These are phyloP conservation scores for Trichoderma asperellum DNA, from an alignment of 2,329 filamentous ascomycete species.

Conservation along the genomic window DNA sequence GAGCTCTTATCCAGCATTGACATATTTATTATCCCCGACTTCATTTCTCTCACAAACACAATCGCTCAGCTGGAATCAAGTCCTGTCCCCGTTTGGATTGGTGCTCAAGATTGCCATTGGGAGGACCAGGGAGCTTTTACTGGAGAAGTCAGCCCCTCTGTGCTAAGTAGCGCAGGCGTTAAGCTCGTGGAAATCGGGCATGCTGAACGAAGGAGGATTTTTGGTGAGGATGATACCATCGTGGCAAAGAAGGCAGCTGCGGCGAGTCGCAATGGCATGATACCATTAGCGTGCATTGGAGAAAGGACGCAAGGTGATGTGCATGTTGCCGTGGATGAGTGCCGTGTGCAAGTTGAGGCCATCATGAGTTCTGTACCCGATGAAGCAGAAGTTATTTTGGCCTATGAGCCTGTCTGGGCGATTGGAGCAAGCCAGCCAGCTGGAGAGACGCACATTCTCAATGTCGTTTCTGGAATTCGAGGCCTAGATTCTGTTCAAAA, in stretches of 20 bases:
- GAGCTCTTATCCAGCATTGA: slow-evolving; percentile 58
- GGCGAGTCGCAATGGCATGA: slow-evolving; percentile 68
- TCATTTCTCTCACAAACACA: slow-evolving; percentile 65
- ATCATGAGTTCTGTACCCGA: slow-evolving; percentile 64
- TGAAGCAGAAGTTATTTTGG: slow-evolving; percentile 72
- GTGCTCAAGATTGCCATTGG: slow-evolving; percentile 76
- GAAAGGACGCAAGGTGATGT: slow-evolving; percentile 62
- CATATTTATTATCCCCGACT: slow-evolving; percentile 79
- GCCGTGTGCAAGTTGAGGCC: slow-evolving; percentile 65
- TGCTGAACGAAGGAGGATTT: slow-evolving; percentile 73
- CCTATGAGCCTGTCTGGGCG: slow-evolving; percentile 89
- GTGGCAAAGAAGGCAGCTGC: slow-evolving; percentile 72
- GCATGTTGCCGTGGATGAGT: slow-evolving; percentile 66
- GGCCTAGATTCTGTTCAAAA: slow-evolving; percentile 53
- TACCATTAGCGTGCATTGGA: slow-evolving; percentile 80
- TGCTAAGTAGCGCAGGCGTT: slow-evolving; percentile 69
- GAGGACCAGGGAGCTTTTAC: slow-evolving; percentile 75
- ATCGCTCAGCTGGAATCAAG: slow-evolving; percentile 51
- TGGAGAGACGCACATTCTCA: slow-evolving; percentile 70
- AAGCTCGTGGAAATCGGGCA: slow-evolving; percentile 79
- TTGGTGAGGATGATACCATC: slow-evolving; percentile 72
- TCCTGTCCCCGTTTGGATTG: slow-evolving; percentile 54
- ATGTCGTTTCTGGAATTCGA: slow-evolving; percentile 68
- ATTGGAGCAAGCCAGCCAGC: slow-evolving; percentile 78
- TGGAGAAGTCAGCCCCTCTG: slow-evolving; percentile 73